Conservation (phyloP, 2,329 filamentous ascomycete species). For the Apiospora pterosperma region DNA sequence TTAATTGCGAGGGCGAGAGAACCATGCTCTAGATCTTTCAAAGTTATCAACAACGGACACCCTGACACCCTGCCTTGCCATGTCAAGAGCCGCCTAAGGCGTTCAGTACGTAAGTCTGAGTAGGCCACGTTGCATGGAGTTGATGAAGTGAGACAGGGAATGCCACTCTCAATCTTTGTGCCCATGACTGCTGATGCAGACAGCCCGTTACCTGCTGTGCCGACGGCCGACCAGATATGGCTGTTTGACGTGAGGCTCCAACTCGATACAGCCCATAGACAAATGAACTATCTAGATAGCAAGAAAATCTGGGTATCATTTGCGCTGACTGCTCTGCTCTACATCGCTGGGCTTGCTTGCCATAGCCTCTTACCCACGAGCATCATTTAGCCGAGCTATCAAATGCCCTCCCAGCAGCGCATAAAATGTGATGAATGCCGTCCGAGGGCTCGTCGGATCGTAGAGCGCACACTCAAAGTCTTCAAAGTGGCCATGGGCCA, state of each 20-base stretch:
- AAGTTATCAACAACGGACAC: neutral
- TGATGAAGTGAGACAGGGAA: neutral
- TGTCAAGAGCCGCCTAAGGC: neutral
- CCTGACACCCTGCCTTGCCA: neutral
- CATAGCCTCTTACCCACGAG: neutral
- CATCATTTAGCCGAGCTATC: neutral
- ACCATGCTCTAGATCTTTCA: neutral
- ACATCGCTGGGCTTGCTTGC: neutral
- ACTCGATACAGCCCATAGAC: neutral
- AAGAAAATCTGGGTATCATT: conserved; percentile 1
- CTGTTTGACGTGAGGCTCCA: neutral
- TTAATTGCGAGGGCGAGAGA: neutral
- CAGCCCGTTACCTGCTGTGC: neutral
- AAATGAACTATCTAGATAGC: neutral
- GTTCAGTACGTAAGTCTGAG: neutral
- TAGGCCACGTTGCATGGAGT: neutral
- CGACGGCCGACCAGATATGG: neutral
- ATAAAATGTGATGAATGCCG: neutral
- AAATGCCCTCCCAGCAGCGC: neutral
- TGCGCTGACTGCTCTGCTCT: neutral
- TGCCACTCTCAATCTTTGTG: neutral
- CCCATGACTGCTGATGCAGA: neutral
- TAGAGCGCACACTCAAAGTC: neutral
- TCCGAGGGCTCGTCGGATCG: neutral
- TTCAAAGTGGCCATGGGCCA: neutral